Base-by-base conservation (phyloP, 192 early-diverging fungal genomes). In the Entrophospora sp. region DNA sequence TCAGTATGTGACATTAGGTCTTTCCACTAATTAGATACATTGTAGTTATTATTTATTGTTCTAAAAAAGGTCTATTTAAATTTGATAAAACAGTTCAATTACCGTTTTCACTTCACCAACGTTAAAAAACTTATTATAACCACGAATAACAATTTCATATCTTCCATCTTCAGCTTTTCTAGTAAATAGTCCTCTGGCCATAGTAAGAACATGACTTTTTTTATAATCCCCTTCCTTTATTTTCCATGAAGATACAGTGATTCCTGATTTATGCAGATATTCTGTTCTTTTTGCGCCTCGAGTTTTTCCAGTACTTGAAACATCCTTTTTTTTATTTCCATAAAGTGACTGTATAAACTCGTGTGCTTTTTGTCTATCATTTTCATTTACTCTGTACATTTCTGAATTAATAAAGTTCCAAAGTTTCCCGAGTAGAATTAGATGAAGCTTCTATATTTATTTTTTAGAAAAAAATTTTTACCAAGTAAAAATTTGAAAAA, bases 121-220 rank as follows among this genome's bases (percentile, higher is more conserved):
- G 64, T 95, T 95, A 72, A 96, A 98, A 71, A 98, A 98, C 79
- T 98, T 98, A 80, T 98, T 86, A 77, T 98, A 98, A 28, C 95
- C 95, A n/a, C 95, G 81, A 16, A 87, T 80, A 16, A 84, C 75
- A 71, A 98, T 91, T 8, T 69, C 64, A 64, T 83, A 72, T 7
- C 55, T 51, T 30, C 63, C 71, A 4, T 72, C 40, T 14, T 73
- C 70, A 16, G 35, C 44, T 18, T 40, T 18, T 24, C 48, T 53
- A 1, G 89, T 89, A 44, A 97, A 97, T 32, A 97, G 66, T 0
- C 95, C 95, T 37, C 95, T 83, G 4, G 92, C 89, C 32, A 82
- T 72, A 8, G 85, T 88, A 1, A 91, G 93, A 25, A 93, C 75
- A 0, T 75, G 75, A 6, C 79, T 75, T 61, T 83, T 89, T 57